A percentile compares a stretch with the other conserved stretches of the same genome.
Conservation (phyloP, 192 early-diverging fungal genomes). For the Podila verticillata region DNA sequence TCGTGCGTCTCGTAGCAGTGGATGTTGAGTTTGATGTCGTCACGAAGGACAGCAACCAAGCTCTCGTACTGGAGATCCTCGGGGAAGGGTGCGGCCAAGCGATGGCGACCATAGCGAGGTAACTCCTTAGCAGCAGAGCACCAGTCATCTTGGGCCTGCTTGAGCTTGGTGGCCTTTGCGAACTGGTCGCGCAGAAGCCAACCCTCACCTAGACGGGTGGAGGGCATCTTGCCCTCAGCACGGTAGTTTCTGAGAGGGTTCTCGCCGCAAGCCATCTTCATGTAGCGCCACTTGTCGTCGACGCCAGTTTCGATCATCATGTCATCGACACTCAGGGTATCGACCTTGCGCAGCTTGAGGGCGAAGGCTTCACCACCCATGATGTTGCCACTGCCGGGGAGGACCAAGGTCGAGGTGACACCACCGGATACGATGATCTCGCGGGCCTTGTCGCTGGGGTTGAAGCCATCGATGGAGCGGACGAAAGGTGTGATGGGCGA, state of each 20-base stretch:
- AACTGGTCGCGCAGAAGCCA: slow-evolving; percentile 70
- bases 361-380: slow-evolving; percentile 81
- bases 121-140: slow-evolving; percentile 4
- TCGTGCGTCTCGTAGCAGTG: slow-evolving; percentile 77
- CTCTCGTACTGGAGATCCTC: slow-evolving; percentile 65
- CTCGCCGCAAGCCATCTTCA: slow-evolving; percentile 87
- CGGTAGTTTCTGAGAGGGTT: slow-evolving; percentile 63
- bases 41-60: slow-evolving; percentile 69
- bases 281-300: slow-evolving; percentile 65
- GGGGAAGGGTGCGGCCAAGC: slow-evolving; percentile 61
- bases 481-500: slow-evolving; percentile 60
- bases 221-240: slow-evolving; percentile 20
- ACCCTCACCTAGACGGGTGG: slow-evolving; percentile 64
- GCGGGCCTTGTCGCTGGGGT: slow-evolving; percentile 61
- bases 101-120: slow-evolving; percentile 28
- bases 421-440: slow-evolving; percentile 62
- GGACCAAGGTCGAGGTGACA: slow-evolving; percentile 67
- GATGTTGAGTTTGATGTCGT: slow-evolving; percentile 70
- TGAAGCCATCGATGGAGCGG: slow-evolving; percentile 70
- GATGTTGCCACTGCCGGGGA: slow-evolving; percentile 74
- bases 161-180: slow-evolving; percentile 54
- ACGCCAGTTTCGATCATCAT: slow-evolving; percentile 66
- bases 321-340: slow-evolving; percentile 64
- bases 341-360: slow-evolving; percentile 63
- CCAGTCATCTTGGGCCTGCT: slow-evolving; percentile 62